A percentile compares a stretch with the other conserved stretches of the same genome.
Conservation (phyloP, 2,329 filamentous ascomycete genomes). For the Monosporascus sp. region DNA sequence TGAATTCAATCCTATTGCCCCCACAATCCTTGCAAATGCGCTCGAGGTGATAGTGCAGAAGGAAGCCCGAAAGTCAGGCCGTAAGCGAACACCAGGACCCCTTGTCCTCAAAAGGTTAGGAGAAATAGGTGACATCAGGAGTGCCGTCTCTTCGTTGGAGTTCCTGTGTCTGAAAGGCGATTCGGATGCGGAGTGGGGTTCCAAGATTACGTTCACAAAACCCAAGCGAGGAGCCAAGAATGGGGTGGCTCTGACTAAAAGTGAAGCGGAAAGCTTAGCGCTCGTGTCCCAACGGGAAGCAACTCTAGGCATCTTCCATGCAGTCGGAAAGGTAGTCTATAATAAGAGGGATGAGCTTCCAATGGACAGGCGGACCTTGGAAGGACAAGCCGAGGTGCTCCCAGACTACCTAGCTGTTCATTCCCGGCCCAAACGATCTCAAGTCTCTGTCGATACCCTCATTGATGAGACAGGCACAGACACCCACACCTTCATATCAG, state of each 20-base stretch:
- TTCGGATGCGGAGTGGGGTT: constrained; percentile 67
- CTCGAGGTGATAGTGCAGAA: constrained; percentile 78
- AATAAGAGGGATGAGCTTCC: constrained; percentile 72
- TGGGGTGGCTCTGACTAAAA: constrained; percentile 58
- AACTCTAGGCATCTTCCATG: constrained; percentile 90
- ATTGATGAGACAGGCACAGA: constrained; percentile 93
- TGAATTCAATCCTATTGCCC: constrained; percentile 89
- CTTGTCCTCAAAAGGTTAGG: constrained; percentile 73
- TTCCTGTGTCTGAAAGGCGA: constrained; percentile 86
- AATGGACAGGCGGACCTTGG: constrained; percentile 27
- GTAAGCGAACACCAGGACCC: constrained; percentile 70
- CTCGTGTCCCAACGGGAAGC: constrained; percentile 82
- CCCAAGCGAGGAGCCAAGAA: constrained; percentile 57
- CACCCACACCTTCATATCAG: constrained; percentile 81
- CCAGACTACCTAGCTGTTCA: constrained; percentile 54
- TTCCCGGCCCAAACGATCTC: constrained; percentile 55
- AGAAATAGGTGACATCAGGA: constrained; percentile 87
- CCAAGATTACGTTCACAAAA: constrained; percentile 66
- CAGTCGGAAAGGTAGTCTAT: constrained; percentile 91
- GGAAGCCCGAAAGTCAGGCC: constrained; percentile 73
- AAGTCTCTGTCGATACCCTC: constrained; percentile 68
- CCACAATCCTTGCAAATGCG: constrained; percentile 79
- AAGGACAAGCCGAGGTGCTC: constrained; percentile 46
- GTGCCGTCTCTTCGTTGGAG: constrained; percentile 85
- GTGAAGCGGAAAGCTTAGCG: constrained; percentile 74